Evolutionary conservation across 2,329 filamentous ascomycete species (phyloP).

Genomic region (Aureobasidium zeae): DNA sequence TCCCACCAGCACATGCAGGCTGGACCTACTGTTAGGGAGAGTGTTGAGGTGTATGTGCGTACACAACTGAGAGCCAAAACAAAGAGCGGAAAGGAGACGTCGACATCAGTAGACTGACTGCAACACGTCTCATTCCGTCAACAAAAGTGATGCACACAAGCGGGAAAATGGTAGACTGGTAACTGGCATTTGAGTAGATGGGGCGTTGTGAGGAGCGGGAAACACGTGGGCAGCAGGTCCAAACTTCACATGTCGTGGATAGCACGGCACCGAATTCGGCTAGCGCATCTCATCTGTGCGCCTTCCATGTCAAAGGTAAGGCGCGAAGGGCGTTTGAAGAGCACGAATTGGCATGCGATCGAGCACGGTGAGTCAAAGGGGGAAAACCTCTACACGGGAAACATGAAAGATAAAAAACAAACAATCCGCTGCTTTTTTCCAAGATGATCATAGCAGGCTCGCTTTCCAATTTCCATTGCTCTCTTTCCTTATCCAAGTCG

Average conservation of each 20-base stretch:
- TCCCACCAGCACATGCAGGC: too few species aligned
- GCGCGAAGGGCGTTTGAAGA: too few species aligned
- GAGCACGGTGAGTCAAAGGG: conserved; percentile 12
- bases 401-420: background rate
- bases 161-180: background rate
- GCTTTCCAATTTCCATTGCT: conserved; percentile 10
- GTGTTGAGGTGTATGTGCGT: conserved; percentile 8
- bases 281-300: conserved; percentile 3
- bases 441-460: conserved; percentile 5
- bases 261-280: conserved; percentile 1
- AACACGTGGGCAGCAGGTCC: background rate
- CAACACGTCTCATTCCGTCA: background rate
- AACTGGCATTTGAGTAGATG: background rate
- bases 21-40: conserved; percentile 10
- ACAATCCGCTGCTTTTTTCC: background rate
- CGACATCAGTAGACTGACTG: background rate
- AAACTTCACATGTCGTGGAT: background rate
- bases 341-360: too few species aligned
- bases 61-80: conserved; percentile 6
- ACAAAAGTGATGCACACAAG: background rate
- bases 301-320: conserved; percentile 11
- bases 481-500: conserved; percentile 1
- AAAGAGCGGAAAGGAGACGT: background rate
- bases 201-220: background rate
- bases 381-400: too few species aligned